Evolutionary conservation across 2,329 filamentous ascomycete species (phyloP), one percentile per base, ranked within the genome.

Genomic region (Sporothrix humicola): DNA sequence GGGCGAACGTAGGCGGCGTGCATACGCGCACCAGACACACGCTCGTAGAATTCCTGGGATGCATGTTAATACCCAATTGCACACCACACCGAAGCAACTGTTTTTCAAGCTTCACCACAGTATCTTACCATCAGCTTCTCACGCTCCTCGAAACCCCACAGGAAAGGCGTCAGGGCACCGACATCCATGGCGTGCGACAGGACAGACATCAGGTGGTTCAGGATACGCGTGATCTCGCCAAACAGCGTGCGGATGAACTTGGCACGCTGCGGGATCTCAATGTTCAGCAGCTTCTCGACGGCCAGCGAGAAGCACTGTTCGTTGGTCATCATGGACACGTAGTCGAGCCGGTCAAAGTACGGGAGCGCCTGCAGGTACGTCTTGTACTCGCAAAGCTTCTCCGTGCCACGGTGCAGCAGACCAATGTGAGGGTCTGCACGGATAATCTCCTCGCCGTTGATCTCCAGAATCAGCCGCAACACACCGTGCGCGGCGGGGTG

Each of bases 301-400:
- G 94, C 96, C 77, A 99, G 88, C 52, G 94, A 90, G 84, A 94
- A 99, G 81, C 94, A 97, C 85, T 99, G 96, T 88, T 99, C 96
- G 84, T 99, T 99, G 80, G 96, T 99, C 96, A 99, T 99, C 97
- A 99, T 99, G 80, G 94, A 98, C 79, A 98, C 95, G 84, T 99
- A 99, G 85, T 99, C 96, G 83, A 99, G 88, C 79, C 96, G 94
- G 85, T 99, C 96, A 82, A 99, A 99, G 87, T 99, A 99, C 73
- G 96, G 96, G 81, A 99, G 87, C 73, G 96, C 96, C 87, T 99
- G 96, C 81, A 98, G 89, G 82, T 99, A 99, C 79, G 95, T 97
- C 89, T 97, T 98, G 89, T 99, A 99, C 88, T 99, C 96, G 85
- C 98, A 98, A 85, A 99, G 90, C 89, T 99, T 99, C 88, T 99